A percentile compares a stretch with the other conserved stretches of the same genome.
Conservation (phyloP, 1,284 basidiomycete genomes). For the Malassezia pachydermatis region DNA sequence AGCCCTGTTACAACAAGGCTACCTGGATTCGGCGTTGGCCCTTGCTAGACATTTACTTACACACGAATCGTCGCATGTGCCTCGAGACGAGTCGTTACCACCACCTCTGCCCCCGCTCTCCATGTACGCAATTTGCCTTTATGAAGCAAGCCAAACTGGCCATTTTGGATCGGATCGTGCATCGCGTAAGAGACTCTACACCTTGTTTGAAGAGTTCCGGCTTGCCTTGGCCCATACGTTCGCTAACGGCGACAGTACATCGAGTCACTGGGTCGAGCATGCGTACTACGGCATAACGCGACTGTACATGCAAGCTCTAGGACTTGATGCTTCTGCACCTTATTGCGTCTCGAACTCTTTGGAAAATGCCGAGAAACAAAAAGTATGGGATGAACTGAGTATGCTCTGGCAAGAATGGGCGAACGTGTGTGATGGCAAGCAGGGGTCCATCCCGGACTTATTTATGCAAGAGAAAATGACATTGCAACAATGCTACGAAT, state of each 20-base stretch:
- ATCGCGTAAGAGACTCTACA: not conserved
- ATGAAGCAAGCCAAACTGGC: conserved; percentile 4
- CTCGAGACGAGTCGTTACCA: not conserved
- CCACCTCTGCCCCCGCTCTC: conserved; percentile 1
- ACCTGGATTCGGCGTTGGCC: conserved; percentile 4
- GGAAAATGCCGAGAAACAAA: no score
- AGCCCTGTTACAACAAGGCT: not conserved
- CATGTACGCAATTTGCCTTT: conserved; percentile 7
- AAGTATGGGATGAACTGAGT: no score
- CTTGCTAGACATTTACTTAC: not conserved
- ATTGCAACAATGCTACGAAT: not conserved
- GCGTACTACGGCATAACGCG: conserved; percentile 10
- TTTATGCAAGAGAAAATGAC: no score
- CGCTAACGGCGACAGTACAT: no score
- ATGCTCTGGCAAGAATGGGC: not conserved
- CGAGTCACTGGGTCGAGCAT: not conserved
- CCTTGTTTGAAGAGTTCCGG: conserved; percentile 13
- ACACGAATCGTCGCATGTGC: not conserved
- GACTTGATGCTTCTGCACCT: no score
- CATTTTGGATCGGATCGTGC: not conserved
- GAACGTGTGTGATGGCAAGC: not conserved
- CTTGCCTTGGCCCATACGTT: conserved; percentile 10
- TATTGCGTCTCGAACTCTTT: no score
- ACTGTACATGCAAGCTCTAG: not conserved
- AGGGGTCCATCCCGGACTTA: not conserved